A percentile compares a stretch with the other conserved stretches of the same genome.
Conservation (phyloP, 129 eudicot species). For the Chrysanthemum makinoi region DNA sequence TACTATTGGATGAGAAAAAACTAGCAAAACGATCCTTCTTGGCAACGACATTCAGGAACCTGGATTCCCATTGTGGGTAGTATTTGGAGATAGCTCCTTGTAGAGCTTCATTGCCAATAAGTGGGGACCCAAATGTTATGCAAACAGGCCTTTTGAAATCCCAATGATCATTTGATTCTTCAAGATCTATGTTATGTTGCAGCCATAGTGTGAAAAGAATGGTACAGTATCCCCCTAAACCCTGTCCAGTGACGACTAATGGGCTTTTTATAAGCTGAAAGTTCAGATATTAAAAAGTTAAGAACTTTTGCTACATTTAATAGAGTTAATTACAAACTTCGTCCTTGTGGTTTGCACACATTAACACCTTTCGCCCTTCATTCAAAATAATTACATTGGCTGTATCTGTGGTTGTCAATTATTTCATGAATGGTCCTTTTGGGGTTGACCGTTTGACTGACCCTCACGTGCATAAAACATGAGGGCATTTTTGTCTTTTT, state of each 20-base stretch:
- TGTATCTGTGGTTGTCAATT: too few species aligned
- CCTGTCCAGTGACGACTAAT: constrained; percentile 42
- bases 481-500: too few species aligned
- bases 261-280: constrained; percentile 21
- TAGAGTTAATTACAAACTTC: too few species aligned
- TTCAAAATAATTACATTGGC: too few species aligned
- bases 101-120: constrained; percentile 39
- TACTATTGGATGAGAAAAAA: constrained; percentile 15
- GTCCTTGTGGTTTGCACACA: too few species aligned
- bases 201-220: constrained; percentile 46
- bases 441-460: too few species aligned
- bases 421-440: too few species aligned
- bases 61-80: constrained; percentile 40
- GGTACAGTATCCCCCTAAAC: constrained; percentile 44
- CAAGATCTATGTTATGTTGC: constrained; percentile 22
- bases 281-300: background rate
- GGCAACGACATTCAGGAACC: constrained; percentile 46
- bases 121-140: constrained; percentile 55
- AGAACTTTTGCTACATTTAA: too few species aligned
- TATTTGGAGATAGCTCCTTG: constrained; percentile 41
- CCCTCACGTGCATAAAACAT: too few species aligned
- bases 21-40: constrained; percentile 37
- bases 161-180: constrained; percentile 5
- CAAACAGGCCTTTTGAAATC: constrained; percentile 34
- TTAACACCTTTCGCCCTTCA: too few species aligned